Evolutionary conservation across 2,329 filamentous ascomycete genomes (phyloP), one percentile per base, ranked within the genome.

Genomic region (Sporothrix inflata): DNA sequence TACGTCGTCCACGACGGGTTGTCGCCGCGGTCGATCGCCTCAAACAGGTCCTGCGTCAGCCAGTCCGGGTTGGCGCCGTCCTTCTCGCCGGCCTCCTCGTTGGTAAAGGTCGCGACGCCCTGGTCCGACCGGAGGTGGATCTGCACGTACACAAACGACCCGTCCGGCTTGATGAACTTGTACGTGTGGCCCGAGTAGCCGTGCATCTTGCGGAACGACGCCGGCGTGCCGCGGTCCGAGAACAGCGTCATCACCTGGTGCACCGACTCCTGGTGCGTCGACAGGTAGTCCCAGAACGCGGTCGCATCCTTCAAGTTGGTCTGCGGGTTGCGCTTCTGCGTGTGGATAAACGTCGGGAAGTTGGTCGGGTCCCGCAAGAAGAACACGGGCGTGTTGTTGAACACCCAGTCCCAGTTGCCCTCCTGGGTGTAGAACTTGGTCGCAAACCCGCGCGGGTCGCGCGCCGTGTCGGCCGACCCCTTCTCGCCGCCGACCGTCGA

Each of bases 351-450:
- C 78, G 90, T 83, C 47, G 91, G 91, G 82, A 93, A 94, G 79
- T 93, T 93, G 77, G 87, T 86, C 2, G 91, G 90, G 76, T 94
- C 92, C 57, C 91, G 86, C 30, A 94, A 77, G 84, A 94, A 94
- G 85, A 94, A 94, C 34, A 93, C 85, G 1, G 91, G 91, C 0
- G 90, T 93, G 82, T 94, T 93, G 83, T 92, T 92, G 40, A 89
- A 90, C 4, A 91, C 88, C 49, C 91, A 83, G 75, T 92, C 90
- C 88, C 89, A 92, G 75, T 92, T 93, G 6, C 91, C 91, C 77
- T 94, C 91, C 0, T 91, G 83, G 0, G 92, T 94, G 77, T 93
- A 93, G 76, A 92, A 88, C 79, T 92, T 92, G 72, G 92, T 80
- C 0, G 92, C 91, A 75, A 94, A 94, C 1, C 92, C 92, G 61